phyloP scores from a whole-genome alignment of 2,329 filamentous ascomycete species.

The Epicoccum sorghinum region DNA sequence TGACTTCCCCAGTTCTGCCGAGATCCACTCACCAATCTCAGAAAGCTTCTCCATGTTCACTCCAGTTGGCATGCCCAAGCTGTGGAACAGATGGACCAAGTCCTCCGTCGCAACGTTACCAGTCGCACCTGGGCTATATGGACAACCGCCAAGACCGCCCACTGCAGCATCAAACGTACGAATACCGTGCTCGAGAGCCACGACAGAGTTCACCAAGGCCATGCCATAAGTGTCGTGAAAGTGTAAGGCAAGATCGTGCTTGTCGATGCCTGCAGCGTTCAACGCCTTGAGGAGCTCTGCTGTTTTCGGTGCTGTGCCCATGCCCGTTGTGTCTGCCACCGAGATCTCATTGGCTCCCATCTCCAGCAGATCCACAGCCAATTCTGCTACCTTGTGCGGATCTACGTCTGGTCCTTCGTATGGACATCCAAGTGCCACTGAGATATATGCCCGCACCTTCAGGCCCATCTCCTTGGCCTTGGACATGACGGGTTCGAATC shows the following conservation, averaged over 20 bases:
- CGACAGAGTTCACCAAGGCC: slow-evolving; percentile 80
- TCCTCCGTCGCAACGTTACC: slow-evolving; percentile 88
- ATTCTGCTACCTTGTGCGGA: slow-evolving; percentile 65
- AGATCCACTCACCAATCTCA: slow-evolving; percentile 49
- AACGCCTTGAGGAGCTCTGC: slow-evolving; percentile 68
- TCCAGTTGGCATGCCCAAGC: slow-evolving; percentile 75
- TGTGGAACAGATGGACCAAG: slow-evolving; percentile 76
- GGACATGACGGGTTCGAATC: slow-evolving; percentile 73
- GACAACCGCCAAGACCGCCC: slow-evolving; percentile 81
- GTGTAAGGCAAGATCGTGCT: slow-evolving; percentile 77
- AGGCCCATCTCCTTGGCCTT: slow-evolving; percentile 69
- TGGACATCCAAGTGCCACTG: slow-evolving; percentile 74
- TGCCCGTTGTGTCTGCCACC: slow-evolving; percentile 87
- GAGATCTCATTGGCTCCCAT: slow-evolving; percentile 92
- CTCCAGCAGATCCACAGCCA: slow-evolving; percentile 71
- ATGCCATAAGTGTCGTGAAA: slow-evolving; percentile 91
- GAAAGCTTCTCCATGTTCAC: slow-evolving; percentile 55
- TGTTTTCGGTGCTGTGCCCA: slow-evolving; percentile 80
- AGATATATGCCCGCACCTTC: slow-evolving; percentile 79
- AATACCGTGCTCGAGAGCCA: slow-evolving; percentile 78
- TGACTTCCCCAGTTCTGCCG: slow-evolving; percentile 38
- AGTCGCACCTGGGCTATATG: slow-evolving; percentile 83
- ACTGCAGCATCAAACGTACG: slow-evolving; percentile 81
- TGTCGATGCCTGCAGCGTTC: slow-evolving; percentile 69
- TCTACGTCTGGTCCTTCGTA: slow-evolving; percentile 70